Conservation (phyloP, 2,329 filamentous ascomycete species). For the Penicillium occitanis region DNA sequence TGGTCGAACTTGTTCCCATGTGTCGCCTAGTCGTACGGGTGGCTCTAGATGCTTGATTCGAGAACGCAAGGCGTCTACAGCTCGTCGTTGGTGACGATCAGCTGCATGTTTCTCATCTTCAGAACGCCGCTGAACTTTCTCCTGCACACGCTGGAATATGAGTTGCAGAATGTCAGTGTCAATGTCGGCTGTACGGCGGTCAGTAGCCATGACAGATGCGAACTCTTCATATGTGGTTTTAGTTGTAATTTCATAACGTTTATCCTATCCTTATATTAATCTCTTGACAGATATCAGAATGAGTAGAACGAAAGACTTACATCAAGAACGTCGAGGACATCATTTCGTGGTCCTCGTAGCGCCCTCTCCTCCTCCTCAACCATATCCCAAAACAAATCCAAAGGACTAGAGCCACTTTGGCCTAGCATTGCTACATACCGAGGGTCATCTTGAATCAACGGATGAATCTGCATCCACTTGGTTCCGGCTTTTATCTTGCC, state of each 20-base stretch:
- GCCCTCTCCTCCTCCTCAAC: constrained; percentile 90
- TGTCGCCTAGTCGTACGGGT: constrained; percentile 72
- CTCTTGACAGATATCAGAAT: not conserved
- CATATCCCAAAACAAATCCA: constrained; percentile 94
- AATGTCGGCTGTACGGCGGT: constrained; percentile 85
- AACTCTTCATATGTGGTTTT: constrained; percentile 90
- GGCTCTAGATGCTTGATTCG: constrained; percentile 89
- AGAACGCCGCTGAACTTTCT: constrained; percentile 76
- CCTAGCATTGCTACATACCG: constrained; percentile 83
- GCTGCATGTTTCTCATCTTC: constrained; percentile 80
- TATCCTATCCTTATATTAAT: constrained; percentile 60
- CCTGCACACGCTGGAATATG: constrained; percentile 84
- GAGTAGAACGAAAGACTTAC: constrained; percentile 52
- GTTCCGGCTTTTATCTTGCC: constrained; percentile 85
- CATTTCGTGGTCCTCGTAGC: constrained; percentile 76
- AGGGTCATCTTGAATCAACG: constrained; percentile 73
- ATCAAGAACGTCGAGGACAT: constrained; percentile 84
- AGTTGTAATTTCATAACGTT: constrained; percentile 83
- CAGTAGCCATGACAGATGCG: constrained; percentile 74
- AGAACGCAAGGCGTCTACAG: constrained; percentile 79
- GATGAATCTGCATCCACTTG: constrained; percentile 83
- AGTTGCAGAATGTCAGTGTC: constrained; percentile 73
- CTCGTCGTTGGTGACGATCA: constrained; percentile 81
- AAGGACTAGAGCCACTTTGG: constrained; percentile 76
- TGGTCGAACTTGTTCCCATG: constrained; percentile 82